These are phyloP conservation scores for Schizosaccharomyces japonicus DNA, from an alignment of 805 yeast species.

Conservation along the genomic window DNA sequence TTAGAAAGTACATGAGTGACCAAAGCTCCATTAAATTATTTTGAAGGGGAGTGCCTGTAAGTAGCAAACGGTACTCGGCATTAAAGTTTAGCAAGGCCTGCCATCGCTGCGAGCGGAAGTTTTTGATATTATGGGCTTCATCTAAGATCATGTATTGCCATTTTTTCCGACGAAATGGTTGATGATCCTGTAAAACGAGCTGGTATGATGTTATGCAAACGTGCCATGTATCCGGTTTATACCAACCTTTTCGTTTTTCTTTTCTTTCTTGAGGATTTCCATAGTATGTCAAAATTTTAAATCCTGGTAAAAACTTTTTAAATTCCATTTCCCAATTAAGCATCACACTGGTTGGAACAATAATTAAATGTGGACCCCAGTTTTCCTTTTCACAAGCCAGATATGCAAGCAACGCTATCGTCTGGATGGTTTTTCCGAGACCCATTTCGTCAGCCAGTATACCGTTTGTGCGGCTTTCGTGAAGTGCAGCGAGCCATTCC, in stretches of 20 bases:
- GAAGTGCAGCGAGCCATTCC: slow-evolving; percentile 87
- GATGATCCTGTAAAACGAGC: slow-evolving; percentile 90
- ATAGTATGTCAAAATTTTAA: slow-evolving; percentile 80
- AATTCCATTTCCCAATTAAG: slow-evolving; percentile 99
- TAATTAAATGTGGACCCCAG: slow-evolving; percentile 96
- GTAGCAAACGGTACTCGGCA: slow-evolving; percentile 59
- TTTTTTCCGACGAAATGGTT: slow-evolving; percentile 66
- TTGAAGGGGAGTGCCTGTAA: slow-evolving; percentile 94
- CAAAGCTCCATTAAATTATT: slow-evolving; percentile 86
- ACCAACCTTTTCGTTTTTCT: slow-evolving; percentile 93
- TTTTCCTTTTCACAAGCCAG: slow-evolving; percentile 78
- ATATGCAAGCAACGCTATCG: slow-evolving; percentile 64
- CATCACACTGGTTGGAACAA: slow-evolving; percentile 93
- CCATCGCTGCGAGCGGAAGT: slow-evolving; percentile 92
- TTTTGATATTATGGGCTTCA: slow-evolving; percentile 94
- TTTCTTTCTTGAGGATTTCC: slow-evolving; percentile 94
- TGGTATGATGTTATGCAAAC: slow-evolving; percentile 94
- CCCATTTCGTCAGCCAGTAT: slow-evolving; percentile 99
- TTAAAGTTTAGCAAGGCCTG: slow-evolving; percentile 83
- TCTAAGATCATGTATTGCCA: slow-evolving; percentile 95
- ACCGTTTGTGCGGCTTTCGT: slow-evolving; percentile 82
- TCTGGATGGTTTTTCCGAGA: slow-evolving; percentile 82
- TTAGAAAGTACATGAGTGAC: slow-evolving; percentile 80
- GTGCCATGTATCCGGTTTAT: slow-evolving; percentile 82
- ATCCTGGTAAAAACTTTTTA: slow-evolving; percentile 93